Conservation (phyloP, 2,329 filamentous ascomycete genomes). For the Exophiala dermatitidis region DNA sequence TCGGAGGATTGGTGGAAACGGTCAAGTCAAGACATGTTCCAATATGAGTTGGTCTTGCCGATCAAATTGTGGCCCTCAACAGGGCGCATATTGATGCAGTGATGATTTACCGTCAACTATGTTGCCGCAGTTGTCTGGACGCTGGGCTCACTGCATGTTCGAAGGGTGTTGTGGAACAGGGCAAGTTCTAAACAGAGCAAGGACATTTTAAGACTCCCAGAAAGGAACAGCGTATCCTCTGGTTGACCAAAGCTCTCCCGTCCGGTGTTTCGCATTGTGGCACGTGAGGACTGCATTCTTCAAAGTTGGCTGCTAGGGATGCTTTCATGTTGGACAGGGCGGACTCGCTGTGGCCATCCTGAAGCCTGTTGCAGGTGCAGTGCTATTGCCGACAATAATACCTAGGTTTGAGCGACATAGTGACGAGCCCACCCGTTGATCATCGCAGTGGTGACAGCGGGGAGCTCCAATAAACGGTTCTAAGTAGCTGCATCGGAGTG, state of each 20-base stretch:
- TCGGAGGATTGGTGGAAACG: neutral
- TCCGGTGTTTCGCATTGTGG: conserved; percentile 5
- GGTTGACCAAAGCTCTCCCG: neutral
- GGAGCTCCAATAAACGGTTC: neutral
- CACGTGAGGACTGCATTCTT: neutral
- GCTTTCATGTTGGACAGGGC: neutral
- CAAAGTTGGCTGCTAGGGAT: neutral
- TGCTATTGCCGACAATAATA: neutral
- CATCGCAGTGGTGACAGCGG: neutral
- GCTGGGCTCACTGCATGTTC: neutral
- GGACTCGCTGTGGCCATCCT: neutral
- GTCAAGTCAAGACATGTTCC: neutral
- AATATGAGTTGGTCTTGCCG: neutral
- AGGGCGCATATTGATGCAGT: neutral
- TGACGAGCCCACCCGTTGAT: neutral
- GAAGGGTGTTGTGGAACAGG: too few relatives aligned
- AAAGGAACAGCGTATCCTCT: neutral
- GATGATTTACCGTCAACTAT: neutral
- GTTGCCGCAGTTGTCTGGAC: neutral
- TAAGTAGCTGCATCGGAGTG: neutral
- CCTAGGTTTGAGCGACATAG: neutral
- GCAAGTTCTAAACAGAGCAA: neutral
- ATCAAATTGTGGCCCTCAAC: neutral
- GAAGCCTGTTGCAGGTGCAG: neutral
- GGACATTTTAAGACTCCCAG: neutral